Evolutionary conservation across 495 filamentous ascomycete genomes (phyloP).

Genomic region (Trichoderma orchidacearum): DNA sequence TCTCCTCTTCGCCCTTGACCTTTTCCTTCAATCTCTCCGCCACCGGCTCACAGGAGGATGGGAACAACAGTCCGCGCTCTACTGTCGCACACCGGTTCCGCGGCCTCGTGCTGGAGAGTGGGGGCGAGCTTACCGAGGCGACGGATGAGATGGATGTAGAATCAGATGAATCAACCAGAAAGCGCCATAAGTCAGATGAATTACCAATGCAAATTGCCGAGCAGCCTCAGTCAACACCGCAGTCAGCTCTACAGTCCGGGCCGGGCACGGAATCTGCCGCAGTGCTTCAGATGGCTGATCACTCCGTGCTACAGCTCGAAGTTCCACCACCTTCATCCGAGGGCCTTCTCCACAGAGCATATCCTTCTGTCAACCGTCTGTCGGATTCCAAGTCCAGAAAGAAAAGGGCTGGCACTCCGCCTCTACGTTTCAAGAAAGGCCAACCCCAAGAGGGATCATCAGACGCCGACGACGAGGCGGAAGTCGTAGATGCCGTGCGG

Average conservation of each 20-base stretch:
- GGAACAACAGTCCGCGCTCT: conserved; percentile 44
- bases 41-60: conserved; percentile 17
- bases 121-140: conserved; percentile 20
- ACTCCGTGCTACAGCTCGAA: not conserved
- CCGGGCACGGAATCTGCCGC: not conserved
- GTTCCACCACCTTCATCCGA: conserved; percentile 5
- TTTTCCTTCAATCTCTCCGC: conserved; percentile 23
- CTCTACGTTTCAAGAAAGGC: conserved; percentile 8
- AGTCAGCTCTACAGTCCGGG: not conserved
- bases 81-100: conserved; percentile 51
- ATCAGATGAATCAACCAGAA: not conserved
- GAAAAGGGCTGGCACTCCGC: conserved; percentile 28
- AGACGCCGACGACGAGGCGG: conserved; percentile 13
- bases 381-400: conserved; percentile 22
- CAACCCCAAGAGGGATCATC: conserved; percentile 4
- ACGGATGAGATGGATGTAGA: conserved; percentile 14
- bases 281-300: not conserved
- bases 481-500: conserved; percentile 35
- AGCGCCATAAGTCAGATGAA: conserved; percentile 7
- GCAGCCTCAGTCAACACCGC: not conserved
- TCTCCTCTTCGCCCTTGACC: conserved; percentile 3
- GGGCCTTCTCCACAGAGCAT: conserved; percentile 14
- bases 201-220: not conserved
- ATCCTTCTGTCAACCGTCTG: conserved; percentile 23
- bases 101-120: conserved; percentile 42